Conservation (phyloP, 805 yeast genomes). For the Tetrapisispora fleetii region DNA sequence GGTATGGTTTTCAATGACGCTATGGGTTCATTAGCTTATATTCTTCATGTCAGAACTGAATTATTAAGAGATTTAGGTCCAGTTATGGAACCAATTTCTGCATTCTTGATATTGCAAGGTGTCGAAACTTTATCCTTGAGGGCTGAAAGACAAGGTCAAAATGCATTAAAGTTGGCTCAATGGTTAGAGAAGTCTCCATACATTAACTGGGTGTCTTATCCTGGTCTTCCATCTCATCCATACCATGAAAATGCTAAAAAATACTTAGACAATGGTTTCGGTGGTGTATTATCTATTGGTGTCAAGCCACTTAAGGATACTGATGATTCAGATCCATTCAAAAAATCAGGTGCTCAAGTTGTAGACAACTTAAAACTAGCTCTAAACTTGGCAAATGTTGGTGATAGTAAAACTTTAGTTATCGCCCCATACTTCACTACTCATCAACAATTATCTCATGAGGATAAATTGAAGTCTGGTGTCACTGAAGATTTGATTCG, state of each 20-base stretch:
- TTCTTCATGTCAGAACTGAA: slow-evolving; percentile 73
- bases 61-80: slow-evolving; percentile 90
- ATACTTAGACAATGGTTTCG: slow-evolving; percentile 70
- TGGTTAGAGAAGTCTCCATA: slow-evolving; percentile 62
- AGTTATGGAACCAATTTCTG: slow-evolving; percentile 74
- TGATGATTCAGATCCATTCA: slow-evolving; percentile 48
- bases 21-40: slow-evolving; percentile 70
- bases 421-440: slow-evolving; percentile 96
- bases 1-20: slow-evolving; percentile 77
- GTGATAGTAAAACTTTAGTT: slow-evolving; percentile 90
- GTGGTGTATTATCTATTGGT: slow-evolving; percentile 85
- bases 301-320: slow-evolving; percentile 51
- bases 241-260: slow-evolving; percentile 77
- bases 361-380: slow-evolving; percentile 80
- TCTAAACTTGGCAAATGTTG: slow-evolving; percentile 91
- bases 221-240: slow-evolving; percentile 72
- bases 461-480: slow-evolving; percentile 75
- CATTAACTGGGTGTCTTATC: slow-evolving; percentile 86
- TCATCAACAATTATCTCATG: slow-evolving; percentile 80
- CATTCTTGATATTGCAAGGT: slow-evolving; percentile 83
- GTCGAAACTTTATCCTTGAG: slow-evolving; percentile 88
- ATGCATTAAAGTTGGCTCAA: slow-evolving; percentile 72
- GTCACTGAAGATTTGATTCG: slow-evolving; percentile 84
- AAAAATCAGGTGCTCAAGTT: slow-evolving; percentile 70
- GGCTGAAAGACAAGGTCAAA: slow-evolving; percentile 83